A percentile compares a stretch with the other conserved stretches of the same genome.
phyloP scores from a whole-genome alignment of 495 filamentous ascomycete species.

The Lasiosphaeris hirsuta region DNA sequence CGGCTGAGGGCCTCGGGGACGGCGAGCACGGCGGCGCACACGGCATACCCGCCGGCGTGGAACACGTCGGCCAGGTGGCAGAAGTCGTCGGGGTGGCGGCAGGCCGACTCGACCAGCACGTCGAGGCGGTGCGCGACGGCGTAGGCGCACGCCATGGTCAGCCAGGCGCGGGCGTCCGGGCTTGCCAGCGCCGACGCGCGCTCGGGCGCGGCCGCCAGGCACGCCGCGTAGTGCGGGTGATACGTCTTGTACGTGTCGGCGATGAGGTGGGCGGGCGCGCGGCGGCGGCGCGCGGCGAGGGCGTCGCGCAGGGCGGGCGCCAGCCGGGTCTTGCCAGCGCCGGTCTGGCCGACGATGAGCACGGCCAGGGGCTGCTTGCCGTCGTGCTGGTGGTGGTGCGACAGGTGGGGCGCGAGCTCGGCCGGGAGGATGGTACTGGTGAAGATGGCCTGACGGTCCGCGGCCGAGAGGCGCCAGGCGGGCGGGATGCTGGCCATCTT shows the following conservation, averaged over 20 bases:
- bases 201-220: conserved; percentile 16
- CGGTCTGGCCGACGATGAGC: conserved; percentile 40
- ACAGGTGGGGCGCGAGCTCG: background rate
- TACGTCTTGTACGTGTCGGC: conserved; percentile 46
- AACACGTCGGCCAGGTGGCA: conserved; percentile 25
- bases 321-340: conserved; percentile 40
- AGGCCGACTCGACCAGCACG: conserved; percentile 36
- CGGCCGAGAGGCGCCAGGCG: background rate
- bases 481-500: background rate
- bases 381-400: background rate
- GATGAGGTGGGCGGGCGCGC: conserved; percentile 31
- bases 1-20: conserved; percentile 32
- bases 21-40: conserved; percentile 33
- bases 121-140: conserved; percentile 17
- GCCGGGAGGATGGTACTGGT: background rate
- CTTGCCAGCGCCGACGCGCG: conserved; percentile 28
- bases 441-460: background rate
- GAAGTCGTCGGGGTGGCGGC: conserved; percentile 33
- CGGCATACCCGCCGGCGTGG: conserved; percentile 17
- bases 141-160: conserved; percentile 25
- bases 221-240: conserved; percentile 31
- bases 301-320: conserved; percentile 28
- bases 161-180: conserved; percentile 34
- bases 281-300: conserved; percentile 10
- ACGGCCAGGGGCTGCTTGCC: conserved; percentile 27